Conservation (phyloP, 2,329 filamentous ascomycete genomes). For the Aspergillus pseudotamarii region DNA sequence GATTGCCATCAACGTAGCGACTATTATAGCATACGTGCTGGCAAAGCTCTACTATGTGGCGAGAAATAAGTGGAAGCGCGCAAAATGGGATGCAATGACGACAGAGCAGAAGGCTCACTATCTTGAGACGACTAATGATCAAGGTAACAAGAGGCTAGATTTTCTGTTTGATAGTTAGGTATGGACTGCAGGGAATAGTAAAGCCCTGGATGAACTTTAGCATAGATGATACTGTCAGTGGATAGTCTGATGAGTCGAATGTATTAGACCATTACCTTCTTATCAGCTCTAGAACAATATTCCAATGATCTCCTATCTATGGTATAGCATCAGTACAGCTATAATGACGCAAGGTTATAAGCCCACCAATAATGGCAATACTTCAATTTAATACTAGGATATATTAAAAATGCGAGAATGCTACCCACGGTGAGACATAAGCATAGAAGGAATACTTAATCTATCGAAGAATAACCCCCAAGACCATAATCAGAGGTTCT, state of each 20-base stretch:
- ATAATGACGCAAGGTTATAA: background rate
- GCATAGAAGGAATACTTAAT: background rate
- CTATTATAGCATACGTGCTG: conserved; percentile 52
- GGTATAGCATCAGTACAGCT: background rate
- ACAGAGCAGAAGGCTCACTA: conserved; percentile 54
- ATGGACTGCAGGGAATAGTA: background rate
- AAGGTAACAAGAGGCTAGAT: conserved; percentile 58
- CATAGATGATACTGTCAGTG: background rate
- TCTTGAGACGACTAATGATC: conserved; percentile 52
- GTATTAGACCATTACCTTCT: background rate
- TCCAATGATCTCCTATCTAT: background rate
- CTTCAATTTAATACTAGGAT: background rate
- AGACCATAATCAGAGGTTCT: no score
- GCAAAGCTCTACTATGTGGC: conserved; percentile 33
- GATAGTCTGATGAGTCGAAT: background rate
- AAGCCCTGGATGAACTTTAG: background rate
- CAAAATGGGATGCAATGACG: conserved; percentile 49
- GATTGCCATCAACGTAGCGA: conserved; percentile 52
- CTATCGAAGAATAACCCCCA: background rate
- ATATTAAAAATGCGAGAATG: background rate
- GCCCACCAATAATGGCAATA: background rate
- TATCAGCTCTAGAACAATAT: background rate
- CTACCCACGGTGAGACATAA: background rate
- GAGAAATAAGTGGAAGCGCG: conserved; percentile 38
- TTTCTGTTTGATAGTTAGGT: conserved; percentile 55